A percentile compares a stretch with the other conserved stretches of the same genome.
Conservation (phyloP, 306 rosid species). For the Quercus variabilis region DNA sequence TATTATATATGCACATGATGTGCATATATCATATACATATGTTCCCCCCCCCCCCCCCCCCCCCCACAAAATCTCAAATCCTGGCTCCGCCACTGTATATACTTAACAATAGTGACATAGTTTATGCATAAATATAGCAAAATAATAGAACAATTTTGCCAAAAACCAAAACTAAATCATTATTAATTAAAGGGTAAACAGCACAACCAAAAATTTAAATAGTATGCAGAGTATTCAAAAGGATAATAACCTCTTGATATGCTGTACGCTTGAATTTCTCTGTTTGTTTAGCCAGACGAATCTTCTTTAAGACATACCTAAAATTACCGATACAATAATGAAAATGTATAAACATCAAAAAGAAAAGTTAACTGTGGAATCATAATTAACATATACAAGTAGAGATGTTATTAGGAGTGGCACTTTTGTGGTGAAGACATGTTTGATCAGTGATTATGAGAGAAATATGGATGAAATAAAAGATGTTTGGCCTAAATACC, state of each 20-base stretch:
- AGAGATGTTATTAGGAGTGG: too few species aligned
- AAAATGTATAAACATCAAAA: conserved; percentile 20
- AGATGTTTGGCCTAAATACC: too few species aligned
- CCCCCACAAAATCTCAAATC: too few species aligned
- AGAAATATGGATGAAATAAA: too few species aligned
- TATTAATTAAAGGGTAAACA: neutral
- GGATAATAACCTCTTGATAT: conserved; percentile 66
- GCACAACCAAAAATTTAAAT: neutral
- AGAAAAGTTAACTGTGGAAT: neutral
- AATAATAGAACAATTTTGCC: neutral
- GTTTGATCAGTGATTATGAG: too few species aligned
- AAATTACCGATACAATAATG: neutral
- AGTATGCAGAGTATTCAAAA: neutral
- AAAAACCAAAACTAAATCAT: neutral
- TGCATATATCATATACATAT: too few species aligned
- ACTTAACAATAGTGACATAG: too few species aligned
- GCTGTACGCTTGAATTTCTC: conserved; percentile 82
- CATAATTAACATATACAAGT: neutral
- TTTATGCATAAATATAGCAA: too few species aligned
- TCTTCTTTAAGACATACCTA: conserved; percentile 90
- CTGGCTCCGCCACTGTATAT: too few species aligned
- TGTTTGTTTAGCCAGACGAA: conserved; percentile 69
- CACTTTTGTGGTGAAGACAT: too few species aligned
- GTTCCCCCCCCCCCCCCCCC: too few species aligned
- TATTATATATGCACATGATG: too few species aligned